A percentile compares a stretch with the other conserved stretches of the same genome.
These are phyloP conservation scores for Tilletia caries DNA, from an alignment of 1,284 basidiomycete genomes.

Conservation along the genomic window DNA sequence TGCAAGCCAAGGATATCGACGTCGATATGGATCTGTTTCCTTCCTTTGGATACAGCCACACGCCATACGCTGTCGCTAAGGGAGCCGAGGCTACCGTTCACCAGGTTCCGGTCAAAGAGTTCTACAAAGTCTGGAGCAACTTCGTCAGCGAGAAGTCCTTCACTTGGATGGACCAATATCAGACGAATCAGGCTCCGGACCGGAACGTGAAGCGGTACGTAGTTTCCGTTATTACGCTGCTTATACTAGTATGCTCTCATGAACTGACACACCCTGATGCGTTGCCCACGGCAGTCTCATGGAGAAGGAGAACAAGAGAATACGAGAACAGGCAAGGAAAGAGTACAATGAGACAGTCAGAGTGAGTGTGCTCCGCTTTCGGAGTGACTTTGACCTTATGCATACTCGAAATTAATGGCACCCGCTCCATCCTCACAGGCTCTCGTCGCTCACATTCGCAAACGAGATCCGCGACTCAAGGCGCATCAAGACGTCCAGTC, in stretches of 20 bases:
- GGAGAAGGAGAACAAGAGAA: conserved; percentile 94
- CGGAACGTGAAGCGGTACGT: conserved; percentile 67
- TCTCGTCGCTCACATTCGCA: conserved; percentile 78
- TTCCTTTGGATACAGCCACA: conserved; percentile 76
- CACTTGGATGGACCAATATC: conserved; percentile 82
- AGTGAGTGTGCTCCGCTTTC: conserved; percentile 58
- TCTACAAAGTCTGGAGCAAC: conserved; percentile 83
- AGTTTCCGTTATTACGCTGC: neutral
- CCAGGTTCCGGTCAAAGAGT: conserved; percentile 55
- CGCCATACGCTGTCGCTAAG: conserved; percentile 63
- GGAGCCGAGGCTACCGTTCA: conserved; percentile 27
- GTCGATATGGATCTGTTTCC: conserved; percentile 58
- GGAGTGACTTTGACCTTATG: neutral
- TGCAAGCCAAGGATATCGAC: conserved; percentile 50
- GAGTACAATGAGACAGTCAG: conserved; percentile 91
- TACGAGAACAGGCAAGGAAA: conserved; percentile 75
- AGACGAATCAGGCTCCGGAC: conserved; percentile 78
- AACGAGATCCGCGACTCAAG: conserved; percentile 89
- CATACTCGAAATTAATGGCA: neutral
- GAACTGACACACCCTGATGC: neutral
- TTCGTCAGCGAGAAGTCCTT: conserved; percentile 88
- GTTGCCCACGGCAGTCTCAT: conserved; percentile 61
- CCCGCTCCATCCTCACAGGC: conserved; percentile 3
- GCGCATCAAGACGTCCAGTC: conserved; percentile 51
- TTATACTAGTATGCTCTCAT: too few relatives aligned